Evolutionary conservation across 257 asterid species (phyloP), one percentile per base, ranked within the genome.

Genomic region (Solanum ossicruentum): DNA sequence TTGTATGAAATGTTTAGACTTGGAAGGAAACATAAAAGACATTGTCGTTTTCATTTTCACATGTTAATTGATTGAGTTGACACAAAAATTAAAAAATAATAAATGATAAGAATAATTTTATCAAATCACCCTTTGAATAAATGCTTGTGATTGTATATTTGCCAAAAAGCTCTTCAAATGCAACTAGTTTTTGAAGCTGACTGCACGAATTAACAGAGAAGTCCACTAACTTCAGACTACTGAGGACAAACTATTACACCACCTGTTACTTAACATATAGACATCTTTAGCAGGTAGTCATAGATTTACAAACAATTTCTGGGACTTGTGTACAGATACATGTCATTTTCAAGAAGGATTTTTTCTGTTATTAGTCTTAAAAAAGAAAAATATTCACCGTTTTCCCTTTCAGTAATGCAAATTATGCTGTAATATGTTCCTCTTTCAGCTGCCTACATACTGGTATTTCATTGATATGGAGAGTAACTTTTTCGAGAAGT

Each of bases 341-440:
- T 73, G 1, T 23, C 36, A 45, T 12, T 75, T 7, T 23, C 21
- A 23, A 23, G 4, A 49, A 13, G 39, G 45, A 75, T 13, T 26
- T 75, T 12, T 49, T 49, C 45, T 41, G 26, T 17, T 20, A 69
- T 41, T 69, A 23, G 78, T 39, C 52, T 36, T 32, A 41, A 55
- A 43, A 10, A 70, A 20, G 55, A 71, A 20, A 41, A 18, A 41
- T 78, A 63, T 56, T 81, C 75, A 70, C 28, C 85, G 47, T 26
- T 39, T 58, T 60, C 63, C n/a, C 57, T 18, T 70, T 55, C 71
- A 3, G 12, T 26, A 66, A 21, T 54, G 20, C 65, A 57, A 26
- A 32, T 87, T 86, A 94, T 12, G 93, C 91, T 17, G 90, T 90
- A 17, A 90, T 87, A 84, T 91, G 89, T 84, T 93, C 97, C 85